These are phyloP conservation scores for Beauveria asiatica DNA, from an alignment of 2,329 filamentous ascomycete genomes.

Conservation along the genomic window DNA sequence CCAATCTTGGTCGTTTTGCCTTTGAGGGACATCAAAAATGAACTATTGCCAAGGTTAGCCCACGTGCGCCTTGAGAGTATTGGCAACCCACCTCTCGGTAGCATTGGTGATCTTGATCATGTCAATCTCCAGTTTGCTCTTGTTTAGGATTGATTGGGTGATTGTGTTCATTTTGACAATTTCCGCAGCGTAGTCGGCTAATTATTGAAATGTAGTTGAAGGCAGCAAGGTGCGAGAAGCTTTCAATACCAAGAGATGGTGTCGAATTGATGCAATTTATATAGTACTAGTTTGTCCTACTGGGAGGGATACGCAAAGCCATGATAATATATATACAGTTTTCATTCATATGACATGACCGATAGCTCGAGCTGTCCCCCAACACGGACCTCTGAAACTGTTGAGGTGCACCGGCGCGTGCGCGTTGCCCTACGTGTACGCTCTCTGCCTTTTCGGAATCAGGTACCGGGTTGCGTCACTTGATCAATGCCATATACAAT, in stretches of 20 bases:
- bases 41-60: background rate
- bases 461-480: background rate
- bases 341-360: background rate
- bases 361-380: background rate
- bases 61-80: background rate
- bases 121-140: conserved; percentile 2
- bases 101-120: conserved; percentile 2
- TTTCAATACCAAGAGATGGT: background rate
- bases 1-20: conserved; percentile 8
- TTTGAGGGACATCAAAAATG: conserved; percentile 1
- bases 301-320: too few relatives aligned
- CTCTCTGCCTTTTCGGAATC: background rate
- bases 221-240: background rate
- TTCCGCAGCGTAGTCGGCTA: background rate
- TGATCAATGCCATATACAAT: background rate
- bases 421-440: background rate
- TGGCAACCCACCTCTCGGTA: background rate
- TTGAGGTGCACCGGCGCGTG: background rate
- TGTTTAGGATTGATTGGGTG: conserved; percentile 1
- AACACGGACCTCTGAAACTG: background rate
- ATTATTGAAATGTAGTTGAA: background rate
- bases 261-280: background rate
- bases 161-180: conserved; percentile 1
- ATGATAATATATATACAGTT: background rate
- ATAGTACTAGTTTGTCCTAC: background rate